Evolutionary conservation across 495 filamentous ascomycete genomes (phyloP), one percentile per base, ranked within the genome.

Genomic region (Amorphotheca resinae): DNA sequence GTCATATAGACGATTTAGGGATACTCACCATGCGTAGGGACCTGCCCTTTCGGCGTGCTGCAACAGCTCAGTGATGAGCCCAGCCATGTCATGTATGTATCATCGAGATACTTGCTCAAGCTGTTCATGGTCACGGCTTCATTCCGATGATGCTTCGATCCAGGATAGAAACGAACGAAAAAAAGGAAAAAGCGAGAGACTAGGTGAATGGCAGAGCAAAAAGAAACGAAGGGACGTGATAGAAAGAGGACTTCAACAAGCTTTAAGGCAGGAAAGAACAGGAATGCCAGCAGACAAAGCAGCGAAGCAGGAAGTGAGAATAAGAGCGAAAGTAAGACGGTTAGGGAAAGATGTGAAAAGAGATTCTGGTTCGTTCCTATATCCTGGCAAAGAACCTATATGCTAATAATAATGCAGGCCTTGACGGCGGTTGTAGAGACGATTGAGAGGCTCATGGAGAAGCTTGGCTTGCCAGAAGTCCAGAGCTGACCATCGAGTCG

Each of bases 81-180:
- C n/a, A 54, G 43, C 48, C 48, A 54, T 46, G 41, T 22, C 38
- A 26, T 42, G 32, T 53, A 53, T 12, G 45, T 50, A 42, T 44
- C 54, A 34, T 53, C 50, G 47, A 53, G 42, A 46, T 46, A 51
- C 49, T 50, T 31, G 54, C 54, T 53, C 47, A 50, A 51, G 34
- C 44, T 20, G 22, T 42, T 50, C 50, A 56, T 56, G 46, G 31
- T 43, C 32, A 45, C 45, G 26, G 45, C 44, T 55, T 49, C 49
- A 52, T 49, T 46, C 49, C 46, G 41, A 38, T 42, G 23, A 42
- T 32, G 9, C 36, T 22, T 51, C 28, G 44, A 36, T 31, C 15
- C 38, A 9, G n/a, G 33, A 33, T 4, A 9, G 35, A 45, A 40
- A 31, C 30, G 25, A 50, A 49, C 36, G 33, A 33, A 37, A 48